Evolutionary conservation across 1,284 basidiomycete genomes (phyloP).

Genomic region (Irpex sp.): DNA sequence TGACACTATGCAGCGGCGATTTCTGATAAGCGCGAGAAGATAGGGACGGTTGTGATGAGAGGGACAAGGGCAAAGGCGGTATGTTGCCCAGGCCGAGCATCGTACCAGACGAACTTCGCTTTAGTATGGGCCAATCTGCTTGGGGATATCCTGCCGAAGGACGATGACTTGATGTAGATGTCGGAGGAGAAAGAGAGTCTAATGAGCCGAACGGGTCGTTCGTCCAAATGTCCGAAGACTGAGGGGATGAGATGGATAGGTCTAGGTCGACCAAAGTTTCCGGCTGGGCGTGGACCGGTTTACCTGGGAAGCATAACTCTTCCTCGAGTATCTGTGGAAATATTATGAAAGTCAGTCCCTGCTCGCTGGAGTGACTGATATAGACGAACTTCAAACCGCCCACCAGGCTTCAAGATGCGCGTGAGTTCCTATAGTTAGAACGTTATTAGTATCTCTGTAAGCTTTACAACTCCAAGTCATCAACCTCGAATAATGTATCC

Average conservation of each 20-base stretch:
- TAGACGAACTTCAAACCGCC: conserved; percentile 52
- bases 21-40: background rate
- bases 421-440: conserved; percentile 41
- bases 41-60: background rate
- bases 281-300: conserved; percentile 14
- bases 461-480: conserved; percentile 7
- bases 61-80: background rate
- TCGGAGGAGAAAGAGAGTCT: background rate
- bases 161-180: background rate
- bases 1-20: background rate
- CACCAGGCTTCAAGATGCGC: conserved; percentile 67
- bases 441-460: background rate
- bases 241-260: conserved; percentile 2
- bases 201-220: background rate
- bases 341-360: conserved; percentile 1
- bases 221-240: background rate
- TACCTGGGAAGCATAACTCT: conserved; percentile 66
- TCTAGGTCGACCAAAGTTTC: conserved; percentile 2
- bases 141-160: background rate
- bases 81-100: background rate
- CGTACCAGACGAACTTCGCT: background rate
- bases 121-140: background rate
- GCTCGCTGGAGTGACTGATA: background rate
- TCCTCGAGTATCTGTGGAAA: conserved; percentile 59
- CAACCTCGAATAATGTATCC: conserved; percentile 54